Base-by-base conservation (phyloP, 1,139 yeast genomes). In the Hyphopichia khmerensis region DNA sequence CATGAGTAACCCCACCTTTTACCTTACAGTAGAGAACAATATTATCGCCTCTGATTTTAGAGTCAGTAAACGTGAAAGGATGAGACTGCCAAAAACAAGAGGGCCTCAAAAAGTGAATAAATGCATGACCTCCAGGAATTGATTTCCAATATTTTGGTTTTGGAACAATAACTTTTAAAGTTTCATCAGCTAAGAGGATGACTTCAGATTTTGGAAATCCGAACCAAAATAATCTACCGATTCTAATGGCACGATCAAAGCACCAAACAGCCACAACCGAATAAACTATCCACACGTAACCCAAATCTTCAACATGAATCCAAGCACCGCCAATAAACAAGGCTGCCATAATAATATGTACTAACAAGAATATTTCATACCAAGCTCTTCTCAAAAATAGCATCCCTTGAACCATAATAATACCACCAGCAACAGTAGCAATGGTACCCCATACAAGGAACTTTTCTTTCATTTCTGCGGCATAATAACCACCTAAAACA, bases 41-140 rank as follows among this genome's bases (percentile, higher is more conserved):
- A n/a, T 54, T 46, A 33, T 57, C 48, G 7, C 53, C 52, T 11
- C 53, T 47, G 29, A 52, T 61, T 7, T 47, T 48, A 2, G 62
- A 50, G 9, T 57, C 62, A 10, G 64, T 57, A 44, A 65, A 67
- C 0, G 75, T 67, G 47, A 71, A 71, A 6, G 76, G 76, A 50
- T 71, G 77, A 2, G 74, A 67, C 48, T 71, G 77, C 72, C 72
- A 71, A 50, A 70, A 71, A 43, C 61, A 61, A 15, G 56, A 42
- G 5, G 64, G 64, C 37, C 59, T 57, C 31, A 74, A 43, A 53
- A 79, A 77, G 48, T 75, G 69, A 33, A 79, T 60, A 43, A 72
- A 79, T 0, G 78, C 81, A 53, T 77, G 80, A 1, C 79, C 76
- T 34, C 82, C 82, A 9, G 80, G 77, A 36, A 61, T 53, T 1